phyloP scores from a whole-genome alignment of 495 filamentous ascomycete genomes.

The Parathielavia appendiculata region DNA sequence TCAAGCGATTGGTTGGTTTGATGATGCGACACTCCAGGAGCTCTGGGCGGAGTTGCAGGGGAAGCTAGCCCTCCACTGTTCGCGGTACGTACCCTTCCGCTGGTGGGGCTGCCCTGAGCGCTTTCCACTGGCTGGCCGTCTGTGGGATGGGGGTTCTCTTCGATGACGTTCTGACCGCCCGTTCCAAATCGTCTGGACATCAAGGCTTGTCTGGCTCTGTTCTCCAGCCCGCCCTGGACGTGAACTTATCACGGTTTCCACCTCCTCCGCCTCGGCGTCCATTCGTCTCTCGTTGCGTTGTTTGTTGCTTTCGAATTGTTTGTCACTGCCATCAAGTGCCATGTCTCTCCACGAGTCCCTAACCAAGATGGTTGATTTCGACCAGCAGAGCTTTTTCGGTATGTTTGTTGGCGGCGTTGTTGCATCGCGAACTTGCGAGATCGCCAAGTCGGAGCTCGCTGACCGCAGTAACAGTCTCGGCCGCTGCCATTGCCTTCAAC shows the following conservation, averaged over 20 bases:
- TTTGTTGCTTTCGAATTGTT: background rate
- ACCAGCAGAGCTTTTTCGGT: constrained; percentile 61
- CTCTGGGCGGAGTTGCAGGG: constrained; percentile 12
- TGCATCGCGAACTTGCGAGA: background rate
- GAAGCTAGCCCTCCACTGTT: background rate
- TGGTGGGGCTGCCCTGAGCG: background rate
- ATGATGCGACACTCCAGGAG: constrained; percentile 15
- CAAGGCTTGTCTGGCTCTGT: background rate
- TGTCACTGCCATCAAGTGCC: constrained; percentile 6
- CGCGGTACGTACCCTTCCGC: constrained; percentile 1
- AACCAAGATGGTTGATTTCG: constrained; percentile 53
- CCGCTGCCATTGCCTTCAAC: constrained; percentile 65
- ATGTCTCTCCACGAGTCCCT: constrained; percentile 31
- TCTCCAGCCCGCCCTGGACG: too few species aligned
- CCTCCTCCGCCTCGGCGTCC: too few species aligned
- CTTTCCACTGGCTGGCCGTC: background rate
- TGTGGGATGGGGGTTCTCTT: background rate
- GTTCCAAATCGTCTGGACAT: background rate
- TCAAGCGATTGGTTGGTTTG: constrained; percentile 17
- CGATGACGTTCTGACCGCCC: constrained; percentile 13
- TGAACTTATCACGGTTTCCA: background rate
- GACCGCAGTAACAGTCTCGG: constrained; percentile 52
- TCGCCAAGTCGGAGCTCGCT: constrained; percentile 9
- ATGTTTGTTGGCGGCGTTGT: constrained; percentile 21
- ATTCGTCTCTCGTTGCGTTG: background rate